Percentiles rank a stretch among this genome's conserved stretches.
phyloP scores from a whole-genome alignment of 2,329 filamentous ascomycete genomes.

The Colletotrichum sp. region DNA sequence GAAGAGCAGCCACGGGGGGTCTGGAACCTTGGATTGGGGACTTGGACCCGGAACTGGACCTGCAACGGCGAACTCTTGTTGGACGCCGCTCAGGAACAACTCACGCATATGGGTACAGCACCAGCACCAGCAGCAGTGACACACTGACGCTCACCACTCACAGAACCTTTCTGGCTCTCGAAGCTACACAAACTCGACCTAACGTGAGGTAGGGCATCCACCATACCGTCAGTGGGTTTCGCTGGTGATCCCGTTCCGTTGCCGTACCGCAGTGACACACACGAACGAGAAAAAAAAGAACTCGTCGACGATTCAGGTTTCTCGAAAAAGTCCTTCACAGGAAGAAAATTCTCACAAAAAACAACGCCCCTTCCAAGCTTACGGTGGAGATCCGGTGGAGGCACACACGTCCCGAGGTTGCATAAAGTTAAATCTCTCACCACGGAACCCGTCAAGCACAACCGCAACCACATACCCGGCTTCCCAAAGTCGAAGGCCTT shows the following conservation, averaged over 20 bases:
- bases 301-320: not conserved
- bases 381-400: slow-evolving; percentile 19
- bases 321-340: not conserved
- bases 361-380: not conserved
- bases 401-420: not conserved
- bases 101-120: not conserved
- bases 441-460: not conserved
- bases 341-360: not conserved
- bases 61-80: not conserved
- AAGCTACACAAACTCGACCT: not conserved
- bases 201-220: not conserved
- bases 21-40: not conserved
- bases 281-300: not conserved
- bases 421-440: slow-evolving; percentile 19
- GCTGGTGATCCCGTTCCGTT: not conserved
- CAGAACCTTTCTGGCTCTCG: not conserved
- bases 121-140: not conserved
- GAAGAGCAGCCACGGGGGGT: not conserved
- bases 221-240: not conserved
- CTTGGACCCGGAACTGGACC: not conserved
- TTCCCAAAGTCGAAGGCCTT: not conserved
- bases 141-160: not conserved
- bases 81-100: not conserved
- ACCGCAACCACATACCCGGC: not conserved
- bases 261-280: not conserved